These are phyloP conservation scores for Crataegus laevigata DNA, from an alignment of 306 rosid species.

Conservation along the genomic window DNA sequence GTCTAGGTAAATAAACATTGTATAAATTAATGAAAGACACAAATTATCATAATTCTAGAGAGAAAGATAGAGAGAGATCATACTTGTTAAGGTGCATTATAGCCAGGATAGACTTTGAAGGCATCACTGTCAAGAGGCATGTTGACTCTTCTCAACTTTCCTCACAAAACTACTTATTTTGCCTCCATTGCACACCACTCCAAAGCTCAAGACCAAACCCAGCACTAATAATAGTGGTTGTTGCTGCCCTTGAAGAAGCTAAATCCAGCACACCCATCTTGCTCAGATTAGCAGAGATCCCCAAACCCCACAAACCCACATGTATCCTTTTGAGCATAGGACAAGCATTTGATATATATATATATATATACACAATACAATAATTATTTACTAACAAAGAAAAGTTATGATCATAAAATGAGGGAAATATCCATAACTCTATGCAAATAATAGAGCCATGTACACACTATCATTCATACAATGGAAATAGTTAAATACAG, in stretches of 20 bases:
- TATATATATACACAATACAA: too few relatives aligned
- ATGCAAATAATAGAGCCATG: too few relatives aligned
- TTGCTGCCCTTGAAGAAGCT: conserved; percentile 6
- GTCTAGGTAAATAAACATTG: too few relatives aligned
- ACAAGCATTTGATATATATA: too few relatives aligned
- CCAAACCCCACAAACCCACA: background rate
- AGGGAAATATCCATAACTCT: too few relatives aligned
- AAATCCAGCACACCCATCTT: conserved; percentile 25
- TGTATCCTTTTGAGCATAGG: too few relatives aligned
- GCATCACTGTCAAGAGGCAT: conserved; percentile 57
- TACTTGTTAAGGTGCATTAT: conserved; percentile 64
- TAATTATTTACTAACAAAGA: too few relatives aligned
- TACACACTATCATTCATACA: too few relatives aligned
- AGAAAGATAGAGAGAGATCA: background rate
- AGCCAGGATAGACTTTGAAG: conserved; percentile 38
- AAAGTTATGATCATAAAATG: too few relatives aligned
- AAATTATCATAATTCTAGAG: background rate
- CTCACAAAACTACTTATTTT: conserved; percentile 32
- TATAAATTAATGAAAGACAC: background rate
- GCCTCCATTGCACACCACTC: conserved; percentile 25
- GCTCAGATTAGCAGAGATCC: background rate
- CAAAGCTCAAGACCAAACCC: conserved; percentile 23
- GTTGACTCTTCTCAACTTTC: conserved; percentile 31
- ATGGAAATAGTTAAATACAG: too few relatives aligned
- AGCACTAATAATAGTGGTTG: background rate